A percentile compares a stretch with the other conserved stretches of the same genome.
Evolutionary conservation across 805 yeast genomes (phyloP).

Genomic region (Candida sonorensis): DNA sequence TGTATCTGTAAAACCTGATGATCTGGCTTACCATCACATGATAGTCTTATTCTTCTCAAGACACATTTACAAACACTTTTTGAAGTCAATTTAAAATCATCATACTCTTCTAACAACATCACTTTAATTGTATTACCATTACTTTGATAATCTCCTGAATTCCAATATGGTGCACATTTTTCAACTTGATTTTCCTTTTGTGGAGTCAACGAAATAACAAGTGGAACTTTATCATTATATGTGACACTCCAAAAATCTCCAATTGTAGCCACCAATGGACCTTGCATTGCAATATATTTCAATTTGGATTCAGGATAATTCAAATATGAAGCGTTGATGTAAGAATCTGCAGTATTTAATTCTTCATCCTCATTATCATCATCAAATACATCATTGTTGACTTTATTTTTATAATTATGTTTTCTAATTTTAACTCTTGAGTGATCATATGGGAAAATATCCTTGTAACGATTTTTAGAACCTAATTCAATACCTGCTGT

Average conservation of each 20-base stretch:
- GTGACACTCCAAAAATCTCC: constrained; percentile 84
- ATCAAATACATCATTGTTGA: too few relatives aligned
- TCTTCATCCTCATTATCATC: constrained; percentile 13
- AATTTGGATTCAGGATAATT: constrained; percentile 30
- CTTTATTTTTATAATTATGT: too few relatives aligned
- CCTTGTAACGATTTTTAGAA: constrained; percentile 77
- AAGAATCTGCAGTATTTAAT: constrained; percentile 36
- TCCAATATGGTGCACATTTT: constrained; percentile 85
- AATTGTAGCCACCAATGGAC: constrained; percentile 69
- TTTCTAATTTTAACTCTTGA: constrained; percentile 61
- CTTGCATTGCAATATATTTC: constrained; percentile 82
- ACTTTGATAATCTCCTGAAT: constrained; percentile 42
- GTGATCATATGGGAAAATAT: constrained; percentile 82
- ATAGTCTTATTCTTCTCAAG: constrained; percentile 40
- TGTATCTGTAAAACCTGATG: constrained; percentile 69
- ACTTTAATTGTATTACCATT: constrained; percentile 19
- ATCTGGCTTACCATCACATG: constrained; percentile 23
- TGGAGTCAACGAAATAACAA: constrained; percentile 70
- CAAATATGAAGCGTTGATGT: constrained; percentile 84
- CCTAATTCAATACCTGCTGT: constrained; percentile 79
- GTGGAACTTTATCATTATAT: constrained; percentile 51
- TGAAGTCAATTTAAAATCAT: constrained; percentile 19
- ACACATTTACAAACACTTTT: constrained; percentile 18
- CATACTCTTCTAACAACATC: constrained; percentile 18
- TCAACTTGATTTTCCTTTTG: constrained; percentile 70